These are phyloP conservation scores for Hymenoscyphus repandus DNA, from an alignment of 2,329 filamentous ascomycete species.

Conservation along the genomic window DNA sequence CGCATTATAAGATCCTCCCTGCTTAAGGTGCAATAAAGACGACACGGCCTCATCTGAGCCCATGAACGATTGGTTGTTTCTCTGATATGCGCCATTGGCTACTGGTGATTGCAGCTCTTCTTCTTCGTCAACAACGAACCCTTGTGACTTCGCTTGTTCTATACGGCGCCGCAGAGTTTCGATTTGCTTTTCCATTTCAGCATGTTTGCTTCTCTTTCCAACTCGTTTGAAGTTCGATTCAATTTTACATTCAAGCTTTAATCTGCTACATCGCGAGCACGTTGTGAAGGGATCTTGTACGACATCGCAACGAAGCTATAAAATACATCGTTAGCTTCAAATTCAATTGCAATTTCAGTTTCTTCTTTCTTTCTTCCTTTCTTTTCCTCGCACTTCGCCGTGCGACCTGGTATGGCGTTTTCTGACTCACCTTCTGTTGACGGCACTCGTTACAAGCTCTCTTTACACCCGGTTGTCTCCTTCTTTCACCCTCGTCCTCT, in stretches of 20 bases:
- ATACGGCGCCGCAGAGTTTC: slow-evolving; percentile 60
- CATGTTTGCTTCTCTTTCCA: slow-evolving; percentile 76
- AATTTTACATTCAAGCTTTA: slow-evolving; percentile 79
- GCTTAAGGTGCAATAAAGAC: slow-evolving; percentile 60
- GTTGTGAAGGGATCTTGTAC: slow-evolving; percentile 73
- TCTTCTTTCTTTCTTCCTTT: background rate
- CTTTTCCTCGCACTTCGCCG: no score
- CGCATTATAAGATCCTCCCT: slow-evolving; percentile 48
- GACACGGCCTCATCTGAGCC: slow-evolving; percentile 65
- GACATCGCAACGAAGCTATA: slow-evolving; percentile 75
- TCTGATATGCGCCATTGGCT: slow-evolving; percentile 51
- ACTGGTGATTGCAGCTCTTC: slow-evolving; percentile 55
- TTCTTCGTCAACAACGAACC: slow-evolving; percentile 49
- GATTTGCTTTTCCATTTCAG: slow-evolving; percentile 82
- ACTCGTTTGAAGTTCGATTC: slow-evolving; percentile 83
- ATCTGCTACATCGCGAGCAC: slow-evolving; percentile 72
- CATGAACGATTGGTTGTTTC: slow-evolving; percentile 58
- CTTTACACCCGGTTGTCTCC: slow-evolving; percentile 65
- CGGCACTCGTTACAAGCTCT: slow-evolving; percentile 72
- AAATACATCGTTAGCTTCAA: slow-evolving; percentile 12
- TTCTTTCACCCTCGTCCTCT: slow-evolving; percentile 49
- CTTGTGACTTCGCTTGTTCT: slow-evolving; percentile 53
- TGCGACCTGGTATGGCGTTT: background rate
- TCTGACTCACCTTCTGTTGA: slow-evolving; percentile 70
- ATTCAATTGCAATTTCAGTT: slow-evolving; percentile 1